A percentile compares a stretch with the other conserved stretches of the same genome.
Conservation (phyloP, 495 filamentous ascomycete species). For the Talaromyces ruber region DNA sequence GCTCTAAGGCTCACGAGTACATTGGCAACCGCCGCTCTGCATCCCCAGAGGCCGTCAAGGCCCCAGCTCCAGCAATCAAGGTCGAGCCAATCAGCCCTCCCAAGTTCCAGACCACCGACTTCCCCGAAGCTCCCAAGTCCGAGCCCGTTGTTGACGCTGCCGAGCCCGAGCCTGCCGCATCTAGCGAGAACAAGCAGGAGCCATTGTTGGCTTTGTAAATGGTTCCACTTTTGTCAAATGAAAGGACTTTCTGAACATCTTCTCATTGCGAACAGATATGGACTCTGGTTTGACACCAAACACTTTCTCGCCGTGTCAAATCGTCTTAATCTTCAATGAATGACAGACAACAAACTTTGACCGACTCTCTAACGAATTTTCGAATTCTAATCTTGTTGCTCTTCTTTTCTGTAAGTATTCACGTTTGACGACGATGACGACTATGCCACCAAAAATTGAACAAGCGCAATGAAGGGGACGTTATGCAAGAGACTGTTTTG, state of each 20-base stretch:
- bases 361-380: background rate
- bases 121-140: constrained; percentile 54
- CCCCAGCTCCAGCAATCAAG: constrained; percentile 25
- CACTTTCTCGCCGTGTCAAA: constrained; percentile 12
- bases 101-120: constrained; percentile 37
- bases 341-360: background rate
- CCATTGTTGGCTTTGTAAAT: constrained; percentile 6
- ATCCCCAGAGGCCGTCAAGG: constrained; percentile 37
- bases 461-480: background rate
- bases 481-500: background rate
- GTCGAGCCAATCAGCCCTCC: constrained; percentile 21
- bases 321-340: constrained; percentile 7
- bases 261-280: background rate
- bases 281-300: constrained; percentile 20
- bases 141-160: constrained; percentile 32
- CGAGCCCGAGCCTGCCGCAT: constrained; percentile 7
- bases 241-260: background rate
- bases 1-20: constrained; percentile 73
- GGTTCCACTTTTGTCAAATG: background rate
- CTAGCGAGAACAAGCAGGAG: constrained; percentile 8
- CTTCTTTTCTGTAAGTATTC: constrained; percentile 7
- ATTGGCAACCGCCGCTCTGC: constrained; percentile 45
- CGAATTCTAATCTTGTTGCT: constrained; percentile 12
- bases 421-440: constrained; percentile 11
- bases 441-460: constrained; percentile 10